phyloP scores from a whole-genome alignment of 768 basidiomycete genomes.

The Leucocoprinus leucothites region DNA sequence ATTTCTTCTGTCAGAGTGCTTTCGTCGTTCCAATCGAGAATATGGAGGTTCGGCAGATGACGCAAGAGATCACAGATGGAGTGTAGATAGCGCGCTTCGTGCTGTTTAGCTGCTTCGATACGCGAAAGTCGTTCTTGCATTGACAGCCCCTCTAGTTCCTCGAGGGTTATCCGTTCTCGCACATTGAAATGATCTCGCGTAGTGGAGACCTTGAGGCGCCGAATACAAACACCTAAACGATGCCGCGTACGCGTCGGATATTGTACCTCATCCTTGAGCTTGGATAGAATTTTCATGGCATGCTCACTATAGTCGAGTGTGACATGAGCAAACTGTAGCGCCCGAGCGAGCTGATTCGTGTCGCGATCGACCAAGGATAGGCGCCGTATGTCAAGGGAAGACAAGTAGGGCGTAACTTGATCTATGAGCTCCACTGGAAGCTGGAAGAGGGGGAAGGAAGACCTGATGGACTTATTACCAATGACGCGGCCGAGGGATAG shows the following conservation, averaged over 20 bases:
- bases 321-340: conserved; percentile 20
- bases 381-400: conserved; percentile 19
- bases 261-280: conserved; percentile 4
- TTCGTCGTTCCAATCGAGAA: conserved; percentile 23
- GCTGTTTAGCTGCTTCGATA: not conserved
- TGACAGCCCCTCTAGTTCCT: not conserved
- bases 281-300: conserved; percentile 6
- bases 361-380: conserved; percentile 26
- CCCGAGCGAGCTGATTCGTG: conserved; percentile 21
- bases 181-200: conserved; percentile 3
- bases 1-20: conserved; percentile 12
- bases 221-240: conserved; percentile 19
- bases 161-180: not conserved
- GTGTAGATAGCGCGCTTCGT: conserved; percentile 2
- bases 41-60: conserved; percentile 23
- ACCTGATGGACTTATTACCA: conserved; percentile 15
- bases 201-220: conserved; percentile 18
- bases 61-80: conserved; percentile 15
- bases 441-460: conserved; percentile 22
- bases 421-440: conserved; percentile 26
- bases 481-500: conserved; percentile 22
- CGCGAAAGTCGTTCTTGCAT: not conserved
- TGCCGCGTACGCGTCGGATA: not conserved
- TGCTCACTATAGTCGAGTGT: conserved; percentile 16
- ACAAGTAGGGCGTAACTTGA: conserved; percentile 22